Percentiles rank a stretch among this genome's conserved stretches.
phyloP scores from a whole-genome alignment of 2,329 filamentous ascomycete genomes.

The Pseudocercospora vitis region DNA sequence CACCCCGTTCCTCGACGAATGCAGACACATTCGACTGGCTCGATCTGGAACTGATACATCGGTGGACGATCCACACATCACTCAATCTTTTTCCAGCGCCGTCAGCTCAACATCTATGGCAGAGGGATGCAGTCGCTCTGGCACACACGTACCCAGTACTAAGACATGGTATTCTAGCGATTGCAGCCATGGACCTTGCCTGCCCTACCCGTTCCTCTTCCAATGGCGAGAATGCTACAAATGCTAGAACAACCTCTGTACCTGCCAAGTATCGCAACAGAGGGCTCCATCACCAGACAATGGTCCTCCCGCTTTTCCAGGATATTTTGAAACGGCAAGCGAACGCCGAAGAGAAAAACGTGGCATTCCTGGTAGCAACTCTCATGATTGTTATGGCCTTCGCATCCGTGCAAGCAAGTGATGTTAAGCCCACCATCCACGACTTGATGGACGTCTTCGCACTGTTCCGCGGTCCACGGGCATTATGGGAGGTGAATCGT shows the following conservation, averaged over 20 bases:
- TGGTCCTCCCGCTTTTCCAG: slow-evolving; percentile 30
- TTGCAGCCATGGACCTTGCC: slow-evolving; percentile 32
- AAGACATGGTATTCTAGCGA: slow-evolving; percentile 33
- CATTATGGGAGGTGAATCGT: slow-evolving; percentile 23
- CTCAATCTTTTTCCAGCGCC: slow-evolving; percentile 1
- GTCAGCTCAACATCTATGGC: neutral
- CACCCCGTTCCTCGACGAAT: neutral
- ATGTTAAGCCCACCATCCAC: slow-evolving; percentile 25
- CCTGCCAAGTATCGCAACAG: slow-evolving; percentile 28
- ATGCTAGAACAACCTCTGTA: neutral
- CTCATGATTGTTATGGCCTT: slow-evolving; percentile 33
- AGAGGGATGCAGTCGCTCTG: slow-evolving; percentile 19
- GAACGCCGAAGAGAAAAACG: slow-evolving; percentile 19
- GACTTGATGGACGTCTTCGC: slow-evolving; percentile 32
- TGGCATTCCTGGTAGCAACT: slow-evolving; percentile 30
- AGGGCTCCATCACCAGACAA: slow-evolving; percentile 33
- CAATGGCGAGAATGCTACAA: neutral
- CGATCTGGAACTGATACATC: slow-evolving; percentile 6
- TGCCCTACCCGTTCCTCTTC: slow-evolving; percentile 10
- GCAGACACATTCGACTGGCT: neutral
- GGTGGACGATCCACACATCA: neutral
- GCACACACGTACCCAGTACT: slow-evolving; percentile 26
- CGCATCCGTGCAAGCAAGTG: slow-evolving; percentile 26
- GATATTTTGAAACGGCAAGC: slow-evolving; percentile 19
- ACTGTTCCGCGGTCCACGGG: slow-evolving; percentile 28